Conservation (phyloP, 768 basidiomycete species). For the Tylopilus balloui region DNA sequence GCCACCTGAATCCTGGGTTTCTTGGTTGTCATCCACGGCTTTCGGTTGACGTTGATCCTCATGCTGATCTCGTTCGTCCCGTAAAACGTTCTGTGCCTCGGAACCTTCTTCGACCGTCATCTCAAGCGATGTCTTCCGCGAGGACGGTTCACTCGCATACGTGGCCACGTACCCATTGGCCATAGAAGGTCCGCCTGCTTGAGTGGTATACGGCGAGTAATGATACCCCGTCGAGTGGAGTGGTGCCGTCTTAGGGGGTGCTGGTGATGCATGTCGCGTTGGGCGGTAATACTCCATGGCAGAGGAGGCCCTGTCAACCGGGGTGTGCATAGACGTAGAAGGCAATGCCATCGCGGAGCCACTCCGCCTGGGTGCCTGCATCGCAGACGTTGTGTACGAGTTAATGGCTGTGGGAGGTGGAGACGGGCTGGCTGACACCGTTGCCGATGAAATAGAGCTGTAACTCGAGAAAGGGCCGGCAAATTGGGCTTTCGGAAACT, state of each 20-base stretch:
- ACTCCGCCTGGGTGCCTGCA: constrained; percentile 50
- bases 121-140: constrained; percentile 29
- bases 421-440: constrained; percentile 71
- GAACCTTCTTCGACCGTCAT: constrained; percentile 27
- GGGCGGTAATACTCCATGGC: constrained; percentile 69
- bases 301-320: constrained; percentile 70
- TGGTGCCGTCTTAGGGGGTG: constrained; percentile 49
- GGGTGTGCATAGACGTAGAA: constrained; percentile 42
- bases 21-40: constrained; percentile 30
- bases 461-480: constrained; percentile 90
- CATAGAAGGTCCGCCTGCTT: constrained; percentile 23
- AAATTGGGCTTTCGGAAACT: constrained; percentile 35
- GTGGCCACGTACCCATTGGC: constrained; percentile 37
- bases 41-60: constrained; percentile 2
- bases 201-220: constrained; percentile 29
- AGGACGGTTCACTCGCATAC: constrained; percentile 30
- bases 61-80: constrained; percentile 4
- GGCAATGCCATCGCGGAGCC: constrained; percentile 67
- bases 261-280: constrained; percentile 47
- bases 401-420: constrained; percentile 58
- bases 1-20: constrained; percentile 36
- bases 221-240: constrained; percentile 38
- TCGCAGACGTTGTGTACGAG: constrained; percentile 29
- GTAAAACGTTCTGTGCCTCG: constrained; percentile 6
- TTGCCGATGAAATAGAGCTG: constrained; percentile 82